Percentiles rank a stretch among this genome's conserved stretches.
phyloP scores from a whole-genome alignment of 1,284 basidiomycete species.

The Volvariella surrecta region DNA sequence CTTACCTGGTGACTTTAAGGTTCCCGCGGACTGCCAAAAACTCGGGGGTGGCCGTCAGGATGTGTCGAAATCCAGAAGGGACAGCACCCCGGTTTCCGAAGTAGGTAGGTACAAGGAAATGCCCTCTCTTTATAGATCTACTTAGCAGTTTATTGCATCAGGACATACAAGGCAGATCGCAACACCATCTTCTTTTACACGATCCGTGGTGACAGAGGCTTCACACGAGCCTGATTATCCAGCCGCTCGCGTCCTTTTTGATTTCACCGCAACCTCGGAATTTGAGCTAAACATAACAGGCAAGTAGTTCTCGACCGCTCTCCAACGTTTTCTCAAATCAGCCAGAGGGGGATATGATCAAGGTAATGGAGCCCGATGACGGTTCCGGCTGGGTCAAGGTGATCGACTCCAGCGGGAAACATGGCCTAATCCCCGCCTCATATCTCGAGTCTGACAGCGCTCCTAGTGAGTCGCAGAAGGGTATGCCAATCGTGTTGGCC shows the following conservation, averaged over 20 bases:
- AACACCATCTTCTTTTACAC: conserved; percentile 48
- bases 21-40: conserved; percentile 62
- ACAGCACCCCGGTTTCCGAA: conserved; percentile 6
- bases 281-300: conserved; percentile 66
- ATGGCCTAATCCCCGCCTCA: conserved; percentile 72
- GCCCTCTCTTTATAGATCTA: too few relatives aligned
- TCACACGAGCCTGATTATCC: conserved; percentile 29
- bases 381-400: conserved; percentile 85
- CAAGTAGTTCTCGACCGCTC: conserved; percentile 15
- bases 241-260: conserved; percentile 57
- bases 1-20: conserved; percentile 28
- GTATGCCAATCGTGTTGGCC: background rate
- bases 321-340: conserved; percentile 5
- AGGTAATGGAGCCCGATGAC: conserved; percentile 67
- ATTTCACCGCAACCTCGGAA: conserved; percentile 63
- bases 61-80: conserved; percentile 15
- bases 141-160: too few relatives aligned
- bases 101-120: too few relatives aligned
- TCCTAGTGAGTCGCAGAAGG: background rate
- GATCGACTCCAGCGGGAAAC: conserved; percentile 40
- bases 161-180: conserved; percentile 16
- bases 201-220: conserved; percentile 27
- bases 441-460: conserved; percentile 44
- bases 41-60: conserved; percentile 16
- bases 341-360: conserved; percentile 51